A percentile compares a stretch with the other conserved stretches of the same genome.
phyloP scores from a whole-genome alignment of 495 filamentous ascomycete genomes.

The Aspergillus sparsus region DNA sequence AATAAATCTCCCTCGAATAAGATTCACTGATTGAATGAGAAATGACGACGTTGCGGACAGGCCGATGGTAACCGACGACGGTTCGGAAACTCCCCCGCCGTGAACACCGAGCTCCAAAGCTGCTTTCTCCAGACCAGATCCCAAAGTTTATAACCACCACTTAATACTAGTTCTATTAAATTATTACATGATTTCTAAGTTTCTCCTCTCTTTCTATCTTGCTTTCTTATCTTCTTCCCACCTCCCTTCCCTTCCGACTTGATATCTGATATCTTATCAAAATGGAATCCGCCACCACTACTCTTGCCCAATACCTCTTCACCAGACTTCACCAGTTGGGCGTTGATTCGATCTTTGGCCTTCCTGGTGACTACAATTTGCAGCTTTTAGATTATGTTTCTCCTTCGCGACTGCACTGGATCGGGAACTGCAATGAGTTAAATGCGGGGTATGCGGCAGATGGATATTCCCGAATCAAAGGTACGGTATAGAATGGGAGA shows the following conservation, averaged over 20 bases:
- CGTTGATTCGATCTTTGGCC: constrained; percentile 62
- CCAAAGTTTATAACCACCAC: no score
- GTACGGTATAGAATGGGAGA: constrained; percentile 21
- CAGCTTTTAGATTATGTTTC: constrained; percentile 64
- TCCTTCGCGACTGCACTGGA: constrained; percentile 64
- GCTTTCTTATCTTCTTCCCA: no score
- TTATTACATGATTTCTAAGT: no score
- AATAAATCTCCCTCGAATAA: no score
- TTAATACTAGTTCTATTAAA: no score
- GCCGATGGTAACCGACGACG: no score
- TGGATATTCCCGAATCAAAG: constrained; percentile 73
- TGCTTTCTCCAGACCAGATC: no score
- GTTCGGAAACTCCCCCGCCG: no score
- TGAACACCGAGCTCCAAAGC: no score
- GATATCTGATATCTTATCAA: background rate
- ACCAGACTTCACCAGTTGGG: constrained; percentile 66
- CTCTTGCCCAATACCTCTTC: constrained; percentile 63
- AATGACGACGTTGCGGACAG: no score
- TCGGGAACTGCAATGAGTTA: constrained; percentile 76
- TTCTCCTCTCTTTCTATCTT: background rate
- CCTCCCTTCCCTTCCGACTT: no score
- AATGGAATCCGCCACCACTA: constrained; percentile 18
- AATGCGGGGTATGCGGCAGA: constrained; percentile 82
- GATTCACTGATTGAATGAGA: no score
- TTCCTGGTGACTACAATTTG: constrained; percentile 77